phyloP scores from a whole-genome alignment of 2,329 filamentous ascomycete genomes.

The Colletotrichum camelliae region DNA sequence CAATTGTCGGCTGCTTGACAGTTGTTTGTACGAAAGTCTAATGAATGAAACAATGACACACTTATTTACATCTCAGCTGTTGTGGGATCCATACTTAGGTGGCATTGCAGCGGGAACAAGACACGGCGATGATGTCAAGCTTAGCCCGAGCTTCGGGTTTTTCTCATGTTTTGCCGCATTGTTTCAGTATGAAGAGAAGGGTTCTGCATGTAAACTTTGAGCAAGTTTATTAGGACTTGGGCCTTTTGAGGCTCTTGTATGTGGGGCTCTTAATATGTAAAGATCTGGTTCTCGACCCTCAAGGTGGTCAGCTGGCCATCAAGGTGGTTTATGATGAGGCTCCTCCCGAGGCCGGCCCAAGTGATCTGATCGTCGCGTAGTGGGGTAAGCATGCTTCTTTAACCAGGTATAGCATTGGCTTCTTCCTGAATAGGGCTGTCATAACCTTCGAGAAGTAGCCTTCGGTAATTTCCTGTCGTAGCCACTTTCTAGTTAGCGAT shows the following conservation, averaged over 20 bases:
- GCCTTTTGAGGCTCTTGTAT: background rate
- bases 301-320: background rate
- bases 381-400: background rate
- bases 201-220: background rate
- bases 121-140: background rate
- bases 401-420: background rate
- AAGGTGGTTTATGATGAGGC: background rate
- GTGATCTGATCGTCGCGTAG: background rate
- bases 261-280: background rate
- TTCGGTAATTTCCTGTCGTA: background rate
- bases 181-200: background rate
- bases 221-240: background rate
- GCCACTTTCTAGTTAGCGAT: background rate
- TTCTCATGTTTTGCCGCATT: background rate
- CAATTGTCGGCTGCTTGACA: background rate
- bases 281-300: background rate
- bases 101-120: background rate
- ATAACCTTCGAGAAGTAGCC: background rate
- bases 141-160: background rate
- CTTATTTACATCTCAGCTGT: background rate
- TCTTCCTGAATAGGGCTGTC: background rate
- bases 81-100: background rate
- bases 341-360: background rate
- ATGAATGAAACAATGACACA: background rate
- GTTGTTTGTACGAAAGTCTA: background rate